Base-by-base conservation (phyloP, 176 grass and related monocot species). In the Phyllostachys edulis region DNA sequence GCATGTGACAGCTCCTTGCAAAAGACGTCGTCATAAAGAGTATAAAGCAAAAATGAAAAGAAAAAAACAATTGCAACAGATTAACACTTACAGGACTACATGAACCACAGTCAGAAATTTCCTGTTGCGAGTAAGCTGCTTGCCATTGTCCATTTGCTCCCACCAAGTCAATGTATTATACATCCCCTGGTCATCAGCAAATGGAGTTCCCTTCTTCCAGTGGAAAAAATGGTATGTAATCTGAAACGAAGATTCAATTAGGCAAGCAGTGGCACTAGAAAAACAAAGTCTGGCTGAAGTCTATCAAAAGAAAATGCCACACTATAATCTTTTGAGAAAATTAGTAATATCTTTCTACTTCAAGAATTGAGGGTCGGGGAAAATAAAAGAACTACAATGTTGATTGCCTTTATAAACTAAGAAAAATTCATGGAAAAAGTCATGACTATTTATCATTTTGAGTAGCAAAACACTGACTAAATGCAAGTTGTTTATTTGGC, bases 201-300 rank as follows among this genome's bases (percentile, higher is more conserved):
- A 94, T 18, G 90, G 90, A 32, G 94, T 97, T 68, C 94, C 92
- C 66, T 97, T 97, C 87, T 92, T 97, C 94, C 94, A 97, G 84
- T 97, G 94, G 68, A 97, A 97, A 86, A 97, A 97, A 17, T 94
- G 94, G 61, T 97, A 97, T 2, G 94, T 97, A 41, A 92, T 94
- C 94, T 97, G 92, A 73, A 94, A 88, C 9, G 20, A 80, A 86
- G 24, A 50, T 51, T 73, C 9, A 39, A 65, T 82, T 69, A 78
- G 57, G 52, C 23, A 51, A 69, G 70, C 4, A 67, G 52, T 24
- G 18, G 49, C 57, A 75, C 70, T 44, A 63, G 15, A 61, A 84
- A 80, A 67, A 14, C 2, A 72, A 15, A 36, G 46, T 56, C 4
- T 69, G 61, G 59, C 6, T 67, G 5, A 79, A 7, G 9, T 45